Base-by-base conservation (phyloP, 2,329 filamentous ascomycete species). In the Exophiala aquamarina region DNA sequence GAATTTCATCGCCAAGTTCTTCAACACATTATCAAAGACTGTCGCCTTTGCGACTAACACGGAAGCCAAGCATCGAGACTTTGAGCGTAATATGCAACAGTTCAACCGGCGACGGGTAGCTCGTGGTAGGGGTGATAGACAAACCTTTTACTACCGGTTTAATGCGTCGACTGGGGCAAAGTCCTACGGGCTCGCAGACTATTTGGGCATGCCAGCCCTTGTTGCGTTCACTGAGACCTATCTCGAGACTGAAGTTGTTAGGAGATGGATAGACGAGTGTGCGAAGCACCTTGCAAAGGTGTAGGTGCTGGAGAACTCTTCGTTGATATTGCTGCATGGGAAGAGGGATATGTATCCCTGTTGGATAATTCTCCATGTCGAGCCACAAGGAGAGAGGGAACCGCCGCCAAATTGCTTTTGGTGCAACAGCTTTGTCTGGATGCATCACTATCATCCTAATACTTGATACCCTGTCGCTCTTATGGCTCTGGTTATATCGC, bases 1-100 rank as follows among this genome's bases (percentile, higher is more conserved):
- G 34, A 13, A 32, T 50, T 14, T 20, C 18, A 11, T 35, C 29
- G 28, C 4, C 41, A 41, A 40, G 33, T 49, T 55, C 33, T 43
- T 55, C 45, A 52, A 47, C 21, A 50, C 46, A 2, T 29, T 50
- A 13, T 47, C 46, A 13, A 51, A 50, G 39, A 49, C 45, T 6
- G 45, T 52, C 6, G 42, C 41, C 17, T 50, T 53, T 44, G 49
- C 43, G 17, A 56, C 53, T 35, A 56, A 56, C 26, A 54, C 53
- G 14, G 50, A 56, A 39, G 53, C 53, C 23, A 56, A 56, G 38
- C 53, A 56, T 33, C 49, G 44, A n/a, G 53, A 56, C 36, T 56
- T 56, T 20, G 49, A 53, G 14, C 48, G 47, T 11, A 56, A 56
- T 26, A 56, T 50, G 37, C 37, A 41, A 10, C 48, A 50, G 37